Base-by-base conservation (phyloP, 306 rosid species). In the Sicyos edulis region DNA sequence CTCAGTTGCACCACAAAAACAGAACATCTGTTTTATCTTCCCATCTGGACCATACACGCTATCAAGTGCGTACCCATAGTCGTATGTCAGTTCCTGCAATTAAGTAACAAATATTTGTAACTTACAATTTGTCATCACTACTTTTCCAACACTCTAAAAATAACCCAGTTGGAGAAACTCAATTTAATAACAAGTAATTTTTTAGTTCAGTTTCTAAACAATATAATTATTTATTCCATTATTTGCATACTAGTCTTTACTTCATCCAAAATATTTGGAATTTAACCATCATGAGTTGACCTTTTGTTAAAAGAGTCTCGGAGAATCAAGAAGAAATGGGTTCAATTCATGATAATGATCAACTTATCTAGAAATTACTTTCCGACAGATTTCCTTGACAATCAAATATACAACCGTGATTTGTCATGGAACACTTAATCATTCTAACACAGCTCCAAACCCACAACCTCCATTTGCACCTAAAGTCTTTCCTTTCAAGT, bases 11-110 rank as follows among this genome's bases (percentile, higher is more conserved):
- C 99, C 99, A 66, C 99, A 95, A 69, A 79, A 92, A 80, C 99
- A 95, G 1, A 75, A 10, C 97, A 91, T 82, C 87, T 91, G 81
- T 76, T 81, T 85, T 20, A 91, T 70, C 83, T 89, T 89, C 66
- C 97, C 97, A 72, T 88, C 87, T 2, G 96, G 76, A 45, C 82
- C 96, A 52, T 78, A 69, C 34, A 93, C 99, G 13, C 99, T 93
- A 75, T 95, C 96, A 34, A 91, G 92, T 11, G 83, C 95, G 54
- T 95, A 91, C 29, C 99, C 99, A 62, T 95, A 95, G 82, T 95
- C 99, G 63, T 95, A 95, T 0, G 97, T 85, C 82, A 95, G 83
- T 71, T 95, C 99, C 97, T 93, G 79, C 83, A 64, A 80, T 40
- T 29, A 74, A 72, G 49, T 37, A 66, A 60, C 22, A 15, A 19